Evolutionary conservation across 1,284 basidiomycete species (phyloP), one percentile per base, ranked within the genome.

Genomic region (Mycena sp.): DNA sequence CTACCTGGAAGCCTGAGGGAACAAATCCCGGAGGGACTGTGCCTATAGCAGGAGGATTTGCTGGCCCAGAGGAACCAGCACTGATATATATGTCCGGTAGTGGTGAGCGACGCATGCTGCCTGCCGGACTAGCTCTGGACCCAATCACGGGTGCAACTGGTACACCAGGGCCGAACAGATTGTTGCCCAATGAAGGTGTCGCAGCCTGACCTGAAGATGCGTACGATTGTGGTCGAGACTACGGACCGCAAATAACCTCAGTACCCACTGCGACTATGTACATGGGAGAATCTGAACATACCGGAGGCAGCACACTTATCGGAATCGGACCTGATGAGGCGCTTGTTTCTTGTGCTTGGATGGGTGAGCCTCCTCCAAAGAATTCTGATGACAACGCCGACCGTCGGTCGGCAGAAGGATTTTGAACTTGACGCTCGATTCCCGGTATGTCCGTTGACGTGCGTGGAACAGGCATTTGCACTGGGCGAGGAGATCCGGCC

Each of bases 381-480:
- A 52, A 57, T 38, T 62, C 60, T 4, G 60, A 63, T 44, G 56
- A 35, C 26, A 35, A 54, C 30, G 58, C 46, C n/a, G 52, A 48
- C 11, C 52, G 55, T 35, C 32, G 32, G 9, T 14, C 32, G 32
- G 14, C 32, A 35, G 32, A 35, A 14, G 32, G 32, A 6, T 60
- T 29, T 28, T 52, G 63, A 30, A 52, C 58, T 62, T 59, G 51
- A 17, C n/a, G 60, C 37, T 65, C 64, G 11, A 65, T 65, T 14
- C 43, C 46, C 0, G 28, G 46, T 28, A 62, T 16, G 21, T 62
- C 45, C 2, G 45, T 59, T 38, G 50, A 38, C 58, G 46, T 49
- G 9, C 60, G 64, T 1, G 61, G 64, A 6, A 61, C 59, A 3
- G 61, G 65, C 61, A 67, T 63, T n/a, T 63, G 61, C 1, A 67